Conservation (phyloP, 2,329 filamentous ascomycete genomes). For the Paraphaeosphaeria sporulosa region DNA sequence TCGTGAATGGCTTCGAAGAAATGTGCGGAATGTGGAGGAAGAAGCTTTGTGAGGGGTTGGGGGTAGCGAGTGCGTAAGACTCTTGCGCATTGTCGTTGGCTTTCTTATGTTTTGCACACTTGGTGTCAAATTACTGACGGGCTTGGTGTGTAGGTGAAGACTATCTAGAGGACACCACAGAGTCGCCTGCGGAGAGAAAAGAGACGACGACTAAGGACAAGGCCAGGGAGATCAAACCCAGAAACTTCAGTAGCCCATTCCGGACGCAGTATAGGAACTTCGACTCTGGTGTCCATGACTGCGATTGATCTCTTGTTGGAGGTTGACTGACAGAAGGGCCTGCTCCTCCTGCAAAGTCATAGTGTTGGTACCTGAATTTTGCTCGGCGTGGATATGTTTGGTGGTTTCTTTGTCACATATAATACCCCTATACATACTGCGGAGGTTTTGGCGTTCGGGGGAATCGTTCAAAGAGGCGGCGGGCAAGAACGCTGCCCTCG, state of each 20-base stretch:
- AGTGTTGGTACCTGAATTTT: background rate
- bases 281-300: conserved; percentile 9
- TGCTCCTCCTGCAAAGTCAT: background rate
- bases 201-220: background rate
- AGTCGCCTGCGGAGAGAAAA: background rate
- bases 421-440: conserved; percentile 14
- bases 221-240: background rate
- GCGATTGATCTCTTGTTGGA: background rate
- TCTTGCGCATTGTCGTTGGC: background rate
- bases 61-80: conserved; percentile 45
- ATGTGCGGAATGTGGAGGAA: conserved; percentile 86
- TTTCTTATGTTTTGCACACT: conserved; percentile 7
- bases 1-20: conserved; percentile 91
- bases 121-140: background rate
- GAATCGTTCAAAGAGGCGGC: background rate
- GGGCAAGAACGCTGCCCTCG: background rate
- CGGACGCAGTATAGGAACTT: background rate
- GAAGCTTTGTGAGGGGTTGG: conserved; percentile 64
- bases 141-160: conserved; percentile 12
- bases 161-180: background rate
- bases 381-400: background rate
- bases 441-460: background rate
- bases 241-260: background rate
- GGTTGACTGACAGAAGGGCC: background rate
- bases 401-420: background rate